phyloP scores from a whole-genome alignment of 2,329 filamentous ascomycete genomes.

The Penicillium griseofulvum region DNA sequence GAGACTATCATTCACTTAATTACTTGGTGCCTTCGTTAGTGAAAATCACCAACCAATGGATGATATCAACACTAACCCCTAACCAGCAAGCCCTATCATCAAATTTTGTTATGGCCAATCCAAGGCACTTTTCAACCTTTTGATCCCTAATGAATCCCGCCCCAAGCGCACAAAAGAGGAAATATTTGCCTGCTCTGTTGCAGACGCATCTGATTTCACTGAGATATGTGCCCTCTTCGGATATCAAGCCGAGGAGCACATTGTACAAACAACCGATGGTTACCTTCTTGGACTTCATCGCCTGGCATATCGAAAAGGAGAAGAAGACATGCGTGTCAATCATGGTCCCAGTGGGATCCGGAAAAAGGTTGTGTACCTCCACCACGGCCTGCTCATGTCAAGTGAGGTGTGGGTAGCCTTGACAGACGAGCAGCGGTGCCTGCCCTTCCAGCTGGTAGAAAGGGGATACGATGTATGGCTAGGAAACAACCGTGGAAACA shows the following conservation, averaged over 20 bases:
- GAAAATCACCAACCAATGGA: not conserved
- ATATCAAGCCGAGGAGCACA: conserved; percentile 92
- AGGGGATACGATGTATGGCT: conserved; percentile 96
- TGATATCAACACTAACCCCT: conserved; percentile 18
- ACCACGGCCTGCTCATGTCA: conserved; percentile 97
- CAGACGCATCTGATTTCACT: conserved; percentile 85
- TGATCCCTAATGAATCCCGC: conserved; percentile 68
- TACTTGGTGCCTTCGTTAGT: conserved; percentile 80
- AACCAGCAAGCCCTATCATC: conserved; percentile 72
- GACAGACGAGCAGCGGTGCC: conserved; percentile 78
- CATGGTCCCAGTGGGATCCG: conserved; percentile 59
- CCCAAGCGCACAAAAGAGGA: conserved; percentile 67
- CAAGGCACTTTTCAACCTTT: conserved; percentile 74
- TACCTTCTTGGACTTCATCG: conserved; percentile 89
- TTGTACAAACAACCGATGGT: conserved; percentile 90
- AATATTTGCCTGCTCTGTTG: conserved; percentile 70
- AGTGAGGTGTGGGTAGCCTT: conserved; percentile 97
- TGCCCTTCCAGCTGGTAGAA: conserved; percentile 87
- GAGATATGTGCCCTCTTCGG: conserved; percentile 90
- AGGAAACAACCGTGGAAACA: conserved; percentile 97
- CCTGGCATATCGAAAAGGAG: conserved; percentile 76
- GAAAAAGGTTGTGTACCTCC: conserved; percentile 89
- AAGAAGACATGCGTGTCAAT: conserved; percentile 78
- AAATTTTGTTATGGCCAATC: conserved; percentile 79
- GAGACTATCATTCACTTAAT: conserved; percentile 81